Evolutionary conservation across 2,329 filamentous ascomycete genomes (phyloP), one percentile per base, ranked within the genome.

Genomic region (Talaromyces sp.): DNA sequence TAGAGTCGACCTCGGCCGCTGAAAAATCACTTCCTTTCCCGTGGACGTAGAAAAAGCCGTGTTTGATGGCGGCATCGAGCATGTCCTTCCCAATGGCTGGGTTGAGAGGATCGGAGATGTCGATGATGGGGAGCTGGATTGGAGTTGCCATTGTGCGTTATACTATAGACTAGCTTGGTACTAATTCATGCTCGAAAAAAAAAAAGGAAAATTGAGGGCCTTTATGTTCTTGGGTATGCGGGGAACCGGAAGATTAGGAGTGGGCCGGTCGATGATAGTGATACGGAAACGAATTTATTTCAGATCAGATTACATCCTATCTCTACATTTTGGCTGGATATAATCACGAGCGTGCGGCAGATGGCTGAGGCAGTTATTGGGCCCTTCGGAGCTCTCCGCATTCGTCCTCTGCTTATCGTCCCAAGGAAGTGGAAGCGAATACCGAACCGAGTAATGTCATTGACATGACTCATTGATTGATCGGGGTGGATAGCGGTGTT

Each of bases 1-100:
- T 88, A 52, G 82, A 80, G 10, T 90, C 83, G 47, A 97, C 87
- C 62, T 88, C 85, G 33, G 84, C 78, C 0, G 83, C 78, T 0
- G 89, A 81, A 57, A 97, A 91, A 66, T 90, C 87, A 13, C 83
- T 82, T 50, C 88, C 89, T 24, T 87, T 84, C 73, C 92, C 93
- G 73, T 88, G 89, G 72, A 98, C 88, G 75, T 95, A 98, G 67
- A 97, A 86, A 77, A 98, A 98, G 67, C 94, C 94, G 78, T 93
- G 90, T 62, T 89, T 87, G 43, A 88, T 86, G 2, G 93, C 93
- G 1, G 94, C 94, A 67, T 90, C 85, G 48, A 97, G 87, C 48
- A 98, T 80, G 64, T 83, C 84, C 68, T 87, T 84, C 63, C 86
- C 86, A 60, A 90, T 90, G n/a, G 75, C 74, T 65, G 84, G 79